phyloP scores from a whole-genome alignment of 768 basidiomycete species.

The Albatrellus ellisii region DNA sequence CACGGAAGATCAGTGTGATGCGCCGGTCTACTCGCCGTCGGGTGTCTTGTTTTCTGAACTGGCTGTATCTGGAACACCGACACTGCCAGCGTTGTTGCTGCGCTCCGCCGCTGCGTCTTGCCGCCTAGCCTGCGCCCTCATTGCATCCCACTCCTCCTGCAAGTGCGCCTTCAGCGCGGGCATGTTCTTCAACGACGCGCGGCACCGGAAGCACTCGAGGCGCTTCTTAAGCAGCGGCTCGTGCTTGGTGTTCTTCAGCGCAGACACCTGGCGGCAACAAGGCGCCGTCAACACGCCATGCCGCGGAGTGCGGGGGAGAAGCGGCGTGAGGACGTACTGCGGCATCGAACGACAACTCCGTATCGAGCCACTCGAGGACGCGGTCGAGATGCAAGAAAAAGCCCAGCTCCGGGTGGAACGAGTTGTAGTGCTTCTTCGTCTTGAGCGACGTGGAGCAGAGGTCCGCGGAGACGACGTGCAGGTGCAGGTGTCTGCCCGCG shows the following conservation, averaged over 20 bases:
- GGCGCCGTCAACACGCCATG: no score
- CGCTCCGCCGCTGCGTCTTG: slow-evolving; percentile 4
- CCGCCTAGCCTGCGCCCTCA: slow-evolving; percentile 2
- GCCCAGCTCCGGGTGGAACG: slow-evolving; percentile 73
- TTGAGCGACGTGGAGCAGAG: slow-evolving; percentile 59
- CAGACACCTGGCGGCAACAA: slow-evolving; percentile 35
- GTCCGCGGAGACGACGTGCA: slow-evolving; percentile 80
- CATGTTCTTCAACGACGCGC: slow-evolving; percentile 49
- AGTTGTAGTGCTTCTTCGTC: slow-evolving; percentile 84
- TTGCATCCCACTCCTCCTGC: slow-evolving; percentile 51
- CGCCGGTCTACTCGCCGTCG: no score
- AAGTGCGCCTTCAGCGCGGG: slow-evolving; percentile 66
- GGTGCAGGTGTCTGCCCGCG: slow-evolving; percentile 58
- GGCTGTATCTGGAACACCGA: background rate
- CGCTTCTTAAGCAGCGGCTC: slow-evolving; percentile 55
- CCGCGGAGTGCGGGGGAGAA: no score
- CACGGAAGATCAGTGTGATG: background rate
- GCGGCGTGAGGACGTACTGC: slow-evolving; percentile 26
- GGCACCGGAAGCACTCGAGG: slow-evolving; percentile 63
- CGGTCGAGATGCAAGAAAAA: slow-evolving; percentile 74
- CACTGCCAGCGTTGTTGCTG: slow-evolving; percentile 5
- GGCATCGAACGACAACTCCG: slow-evolving; percentile 38
- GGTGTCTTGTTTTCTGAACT: no score
- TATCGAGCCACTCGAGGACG: slow-evolving; percentile 74
- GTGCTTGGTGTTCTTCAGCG: slow-evolving; percentile 37